Evolutionary conservation across 2,329 filamentous ascomycete species (phyloP).

Genomic region (Neurospora sp.): DNA sequence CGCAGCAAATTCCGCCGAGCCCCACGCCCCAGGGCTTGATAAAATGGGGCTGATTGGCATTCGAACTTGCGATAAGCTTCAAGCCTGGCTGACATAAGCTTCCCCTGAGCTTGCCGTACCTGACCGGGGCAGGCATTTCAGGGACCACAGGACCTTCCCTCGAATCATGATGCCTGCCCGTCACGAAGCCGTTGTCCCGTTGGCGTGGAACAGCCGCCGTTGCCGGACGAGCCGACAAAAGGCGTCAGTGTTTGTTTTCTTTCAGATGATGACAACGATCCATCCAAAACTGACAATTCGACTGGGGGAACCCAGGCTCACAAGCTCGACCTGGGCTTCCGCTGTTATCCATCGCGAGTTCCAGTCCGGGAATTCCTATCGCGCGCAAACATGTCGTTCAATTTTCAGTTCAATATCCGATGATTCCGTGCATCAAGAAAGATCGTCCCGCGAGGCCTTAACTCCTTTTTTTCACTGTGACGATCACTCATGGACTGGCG

Average conservation of each 20-base stretch:
- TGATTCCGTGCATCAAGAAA: neutral
- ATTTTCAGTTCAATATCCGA: neutral
- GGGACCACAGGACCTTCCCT: neutral
- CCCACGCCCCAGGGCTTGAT: neutral
- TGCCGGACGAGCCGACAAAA: neutral
- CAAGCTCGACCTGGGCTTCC: neutral
- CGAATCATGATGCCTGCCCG: neutral
- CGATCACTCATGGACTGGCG: neutral
- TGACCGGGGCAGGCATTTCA: neutral
- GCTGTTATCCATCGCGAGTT: neutral
- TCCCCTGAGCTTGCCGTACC: neutral
- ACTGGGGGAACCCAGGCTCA: neutral
- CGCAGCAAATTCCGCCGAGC: neutral
- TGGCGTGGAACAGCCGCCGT: neutral
- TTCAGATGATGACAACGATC: neutral
- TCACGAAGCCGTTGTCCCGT: neutral
- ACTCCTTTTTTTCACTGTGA: neutral
- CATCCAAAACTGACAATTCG: neutral
- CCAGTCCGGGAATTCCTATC: neutral
- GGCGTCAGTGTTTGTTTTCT: neutral
- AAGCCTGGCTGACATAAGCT: neutral
- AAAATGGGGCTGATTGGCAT: neutral
- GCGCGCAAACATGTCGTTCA: neutral
- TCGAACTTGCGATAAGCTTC: neutral
- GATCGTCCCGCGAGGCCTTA: neutral